Conservation (phyloP, 345 rosid genomes). For the Salix caprea region DNA sequence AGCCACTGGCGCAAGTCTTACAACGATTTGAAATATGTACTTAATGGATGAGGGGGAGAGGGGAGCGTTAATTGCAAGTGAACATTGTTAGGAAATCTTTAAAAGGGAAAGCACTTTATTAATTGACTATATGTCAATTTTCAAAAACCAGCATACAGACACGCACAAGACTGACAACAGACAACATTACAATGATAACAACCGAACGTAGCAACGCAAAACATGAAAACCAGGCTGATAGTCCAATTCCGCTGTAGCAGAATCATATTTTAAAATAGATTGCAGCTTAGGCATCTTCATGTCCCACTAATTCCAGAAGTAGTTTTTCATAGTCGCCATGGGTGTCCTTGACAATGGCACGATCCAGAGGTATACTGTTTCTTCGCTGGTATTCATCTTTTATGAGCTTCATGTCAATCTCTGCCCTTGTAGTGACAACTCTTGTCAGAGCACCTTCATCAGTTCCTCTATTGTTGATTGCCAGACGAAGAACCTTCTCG, state of each 20-base stretch:
- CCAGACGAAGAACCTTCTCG: constrained; percentile 57
- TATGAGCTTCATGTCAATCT: constrained; percentile 57
- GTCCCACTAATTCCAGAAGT: constrained; percentile 59
- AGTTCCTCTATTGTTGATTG: constrained; percentile 66
- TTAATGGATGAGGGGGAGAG: background rate
- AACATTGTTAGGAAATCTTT: background rate
- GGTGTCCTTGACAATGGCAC: constrained; percentile 58
- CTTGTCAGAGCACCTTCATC: constrained; percentile 84
- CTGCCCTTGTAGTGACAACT: constrained; percentile 71
- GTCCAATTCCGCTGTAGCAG: background rate
- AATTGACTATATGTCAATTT: background rate
- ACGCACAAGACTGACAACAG: background rate
- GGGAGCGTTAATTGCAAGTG: background rate
- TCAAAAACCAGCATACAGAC: background rate
- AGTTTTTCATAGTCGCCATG: constrained; percentile 62
- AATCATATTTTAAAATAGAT: background rate
- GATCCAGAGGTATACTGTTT: constrained; percentile 52
- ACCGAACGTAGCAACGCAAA: background rate
- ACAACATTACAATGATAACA: background rate
- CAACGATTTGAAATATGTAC: background rate
- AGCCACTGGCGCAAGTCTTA: background rate
- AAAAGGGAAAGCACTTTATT: background rate
- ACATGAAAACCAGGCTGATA: background rate
- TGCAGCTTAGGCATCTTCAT: constrained; percentile 41
- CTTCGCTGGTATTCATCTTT: constrained; percentile 62